phyloP scores from a whole-genome alignment of 129 eudicot genomes.

The Apium graveolens region DNA sequence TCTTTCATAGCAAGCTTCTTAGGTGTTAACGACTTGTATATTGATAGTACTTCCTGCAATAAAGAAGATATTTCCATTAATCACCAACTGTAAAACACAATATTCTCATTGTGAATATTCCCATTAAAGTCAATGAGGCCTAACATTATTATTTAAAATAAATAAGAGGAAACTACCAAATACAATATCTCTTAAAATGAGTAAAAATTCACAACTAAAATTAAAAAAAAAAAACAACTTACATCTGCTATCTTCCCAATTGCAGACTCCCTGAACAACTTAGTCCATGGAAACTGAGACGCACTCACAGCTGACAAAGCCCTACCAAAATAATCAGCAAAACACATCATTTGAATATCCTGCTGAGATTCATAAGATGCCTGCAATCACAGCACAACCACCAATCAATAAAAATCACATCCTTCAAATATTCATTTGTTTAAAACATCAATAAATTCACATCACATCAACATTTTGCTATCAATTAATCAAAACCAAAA shows the following conservation, averaged over 20 bases:
- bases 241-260: conserved; percentile 81
- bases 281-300: conserved; percentile 88
- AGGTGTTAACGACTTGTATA: too few relatives aligned
- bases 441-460: background rate
- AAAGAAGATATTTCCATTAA: too few relatives aligned
- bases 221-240: conserved; percentile 21
- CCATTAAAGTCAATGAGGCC: background rate
- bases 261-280: conserved; percentile 74
- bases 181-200: background rate
- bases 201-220: background rate
- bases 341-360: conserved; percentile 89
- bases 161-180: background rate
- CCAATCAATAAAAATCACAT: background rate
- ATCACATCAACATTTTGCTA: background rate
- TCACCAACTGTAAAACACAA: too few relatives aligned
- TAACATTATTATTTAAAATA: background rate
- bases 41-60: too few relatives aligned
- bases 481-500: background rate
- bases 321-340: conserved; percentile 94
- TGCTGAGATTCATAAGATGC: conserved; percentile 77
- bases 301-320: conserved; percentile 76
- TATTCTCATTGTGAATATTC: too few relatives aligned
- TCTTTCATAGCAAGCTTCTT: too few relatives aligned
- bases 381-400: conserved; percentile 24
- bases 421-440: background rate